These are phyloP conservation scores for Stagonosporopsis rhizophila DNA, from an alignment of 2,329 filamentous ascomycete genomes.

Conservation along the genomic window DNA sequence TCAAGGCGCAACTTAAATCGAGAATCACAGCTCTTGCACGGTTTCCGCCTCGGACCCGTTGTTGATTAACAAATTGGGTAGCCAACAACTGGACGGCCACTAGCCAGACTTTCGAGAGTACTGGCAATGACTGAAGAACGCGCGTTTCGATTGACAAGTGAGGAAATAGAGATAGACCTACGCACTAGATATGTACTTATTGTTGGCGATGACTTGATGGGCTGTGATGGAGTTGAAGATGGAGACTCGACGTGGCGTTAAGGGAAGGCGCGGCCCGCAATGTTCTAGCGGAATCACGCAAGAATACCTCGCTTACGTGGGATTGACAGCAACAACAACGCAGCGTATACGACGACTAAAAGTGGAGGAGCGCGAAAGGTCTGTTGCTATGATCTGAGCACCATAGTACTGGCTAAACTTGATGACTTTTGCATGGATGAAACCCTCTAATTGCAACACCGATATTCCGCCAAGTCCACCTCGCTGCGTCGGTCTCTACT, in stretches of 20 bases:
- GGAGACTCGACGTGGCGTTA: not conserved
- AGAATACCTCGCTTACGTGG: not conserved
- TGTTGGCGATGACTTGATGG: not conserved
- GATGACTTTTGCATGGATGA: no score
- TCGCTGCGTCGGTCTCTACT: no score
- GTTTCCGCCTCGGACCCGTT: no score
- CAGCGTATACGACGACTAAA: no score
- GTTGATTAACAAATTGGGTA: no score
- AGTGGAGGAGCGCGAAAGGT: no score
- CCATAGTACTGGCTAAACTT: no score
- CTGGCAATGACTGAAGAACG: not conserved
- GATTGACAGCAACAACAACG: no score
- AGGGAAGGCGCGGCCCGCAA: not conserved
- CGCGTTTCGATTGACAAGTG: not conserved
- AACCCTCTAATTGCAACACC: no score
- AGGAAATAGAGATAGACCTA: not conserved
- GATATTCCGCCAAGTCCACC: no score
- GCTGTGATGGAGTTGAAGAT: not conserved
- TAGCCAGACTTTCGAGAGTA: not conserved
- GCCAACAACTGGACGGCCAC: not conserved
- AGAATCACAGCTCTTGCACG: not conserved
- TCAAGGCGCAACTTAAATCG: not conserved
- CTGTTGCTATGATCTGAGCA: no score
- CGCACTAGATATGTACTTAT: not conserved
- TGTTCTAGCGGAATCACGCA: not conserved